Base-by-base conservation (phyloP, 1,284 basidiomycete genomes). In the Ganoderma multipileum region DNA sequence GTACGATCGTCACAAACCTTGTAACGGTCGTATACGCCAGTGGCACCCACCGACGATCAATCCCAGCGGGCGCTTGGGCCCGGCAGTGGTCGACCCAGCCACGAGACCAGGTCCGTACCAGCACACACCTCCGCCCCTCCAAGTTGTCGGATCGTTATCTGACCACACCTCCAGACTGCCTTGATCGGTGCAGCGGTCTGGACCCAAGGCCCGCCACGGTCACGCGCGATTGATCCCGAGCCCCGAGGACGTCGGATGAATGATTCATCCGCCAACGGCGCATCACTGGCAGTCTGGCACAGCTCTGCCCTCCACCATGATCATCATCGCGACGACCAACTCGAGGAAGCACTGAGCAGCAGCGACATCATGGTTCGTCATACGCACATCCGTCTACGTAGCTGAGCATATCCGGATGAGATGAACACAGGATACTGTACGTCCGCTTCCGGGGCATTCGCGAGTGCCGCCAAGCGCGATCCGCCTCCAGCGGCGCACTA, bases 281-380 rank as follows among this genome's bases (percentile, higher is more conserved):
- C 71, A 70, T 70, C 71, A 70, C n/a, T n/a, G n/a, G n/a, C 33
- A 33, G 33, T 33, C 2, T 23, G 4, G 65, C 68, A 70, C 66
- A 65, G 68, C 68, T 61, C 58, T 60, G 62, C 55, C 39, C 66
- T 55, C 64, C 36, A 26, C 59, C 60, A 63, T 33, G 44, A 58
- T 30, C 33, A 58, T 58, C 52, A 23, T 23, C 52, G 16, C 52
- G 58, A 54, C 58, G 57, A 52, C 28, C 64, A 44, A 36, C 41
- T 54, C 26, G 26, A 64, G 57, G 54, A 20, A 42, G 23, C 50
- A 36, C 54, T 57, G 54, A 11, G 33, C n/a, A 39, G 36, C 58
- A 41, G 12, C 58, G 20, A 44, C 20, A 26, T 38, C 58, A 59
- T 39, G 8, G 33, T 58, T 38, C 57, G 57, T 28, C 57, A 58